Conservation (phyloP, 2,329 filamentous ascomycete species). For the Aspergillus japonicus region DNA sequence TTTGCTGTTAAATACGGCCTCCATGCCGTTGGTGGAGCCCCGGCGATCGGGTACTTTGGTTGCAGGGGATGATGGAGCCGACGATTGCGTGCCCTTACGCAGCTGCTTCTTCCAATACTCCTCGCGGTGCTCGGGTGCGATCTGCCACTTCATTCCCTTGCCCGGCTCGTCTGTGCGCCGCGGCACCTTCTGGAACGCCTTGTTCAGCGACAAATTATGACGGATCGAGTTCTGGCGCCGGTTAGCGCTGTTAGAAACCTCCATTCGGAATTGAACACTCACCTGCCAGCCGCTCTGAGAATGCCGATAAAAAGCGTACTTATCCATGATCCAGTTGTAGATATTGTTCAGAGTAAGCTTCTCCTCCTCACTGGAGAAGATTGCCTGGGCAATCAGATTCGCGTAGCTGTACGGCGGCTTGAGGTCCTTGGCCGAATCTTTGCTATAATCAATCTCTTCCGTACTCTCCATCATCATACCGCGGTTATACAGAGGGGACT, state of each 20-base stretch:
- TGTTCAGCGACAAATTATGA: constrained; percentile 93
- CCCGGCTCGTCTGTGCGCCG: constrained; percentile 91
- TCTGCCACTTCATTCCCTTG: constrained; percentile 99
- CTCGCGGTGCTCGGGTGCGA: constrained; percentile 77
- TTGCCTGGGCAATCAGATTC: constrained; percentile 94
- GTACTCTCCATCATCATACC: constrained; percentile 56
- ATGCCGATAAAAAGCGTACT: constrained; percentile 90
- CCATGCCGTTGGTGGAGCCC: constrained; percentile 35
- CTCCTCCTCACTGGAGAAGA: constrained; percentile 79
- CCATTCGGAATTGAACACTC: constrained; percentile 34
- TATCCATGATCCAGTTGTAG: constrained; percentile 86
- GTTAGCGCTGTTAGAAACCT: neutral
- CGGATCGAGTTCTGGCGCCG: constrained; percentile 81
- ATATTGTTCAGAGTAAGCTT: constrained; percentile 90
- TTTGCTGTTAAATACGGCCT: constrained; percentile 41
- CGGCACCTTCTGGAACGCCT: constrained; percentile 89
- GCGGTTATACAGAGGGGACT: constrained; percentile 50
- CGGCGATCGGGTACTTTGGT: constrained; percentile 44
- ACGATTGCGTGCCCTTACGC: constrained; percentile 45
- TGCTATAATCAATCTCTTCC: constrained; percentile 59
- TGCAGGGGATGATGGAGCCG: constrained; percentile 47
- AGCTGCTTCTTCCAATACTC: constrained; percentile 75
- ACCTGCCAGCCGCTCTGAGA: constrained; percentile 90
- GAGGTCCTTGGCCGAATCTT: constrained; percentile 81
- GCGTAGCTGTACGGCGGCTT: constrained; percentile 97